Base-by-base conservation (phyloP, 805 yeast genomes). In the Nakazawaea laoshanensis region DNA sequence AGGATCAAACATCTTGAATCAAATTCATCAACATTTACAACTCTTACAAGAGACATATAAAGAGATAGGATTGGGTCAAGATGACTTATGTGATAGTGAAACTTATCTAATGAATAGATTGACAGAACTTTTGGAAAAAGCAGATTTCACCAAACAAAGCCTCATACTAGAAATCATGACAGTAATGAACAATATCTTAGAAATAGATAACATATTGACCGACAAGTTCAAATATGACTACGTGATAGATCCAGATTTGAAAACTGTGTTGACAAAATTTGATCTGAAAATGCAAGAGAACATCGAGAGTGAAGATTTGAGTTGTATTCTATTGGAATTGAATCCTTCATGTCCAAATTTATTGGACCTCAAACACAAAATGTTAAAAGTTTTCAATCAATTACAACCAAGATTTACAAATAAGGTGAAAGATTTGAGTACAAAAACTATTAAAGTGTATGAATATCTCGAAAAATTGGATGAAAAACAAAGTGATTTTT, bases 401-500 rank as follows among this genome's bases (percentile, higher is more conserved):
- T 27, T 36, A 19, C 30, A 46, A 26, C 56, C 57, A 3, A 31
- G 49, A 4, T 32, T 53, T 5, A 36, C 44, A 7, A 48, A 46
- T 9, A 49, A 49, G 24, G 38, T 55, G 5, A 14, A 41, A 7
- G 39, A 35, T 3, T 35, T 52, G 10, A 47, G 52, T 3, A 34
- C 30, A 6, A 49, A 44, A 24, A 35, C 53, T 17, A 24, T 41
- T 12, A 37, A 34, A 15, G 54, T 52, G 27, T 52, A 55, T 32
- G 16, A 40, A 1, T 34, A 39, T 13, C 36, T 48, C 25, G 46
- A 47, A 4, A 30, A 35, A 5, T 30, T 52, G 18, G 49, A 45
- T 27, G 41, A 42, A 17, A 21, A 33, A 12, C 27, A 33, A 12
- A 23, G 27, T 10, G 27, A 36, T 3, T 45, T 55, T 13, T 23